Evolutionary conservation across 1,284 basidiomycete genomes (phyloP).

Genomic region (Cryptococcus sp.): DNA sequence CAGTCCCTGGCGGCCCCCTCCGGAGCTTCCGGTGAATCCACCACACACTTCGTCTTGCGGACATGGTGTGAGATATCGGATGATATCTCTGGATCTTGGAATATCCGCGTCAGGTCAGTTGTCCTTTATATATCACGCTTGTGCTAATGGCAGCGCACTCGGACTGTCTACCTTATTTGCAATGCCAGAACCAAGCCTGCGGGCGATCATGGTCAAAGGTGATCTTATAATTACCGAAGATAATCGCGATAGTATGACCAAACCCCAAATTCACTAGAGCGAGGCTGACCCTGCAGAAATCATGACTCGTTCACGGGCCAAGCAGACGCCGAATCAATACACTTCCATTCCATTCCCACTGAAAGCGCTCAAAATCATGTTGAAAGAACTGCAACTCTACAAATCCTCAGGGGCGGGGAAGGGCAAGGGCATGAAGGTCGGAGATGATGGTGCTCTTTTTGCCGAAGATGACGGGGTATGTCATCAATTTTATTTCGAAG

Average conservation of each 20-base stretch:
- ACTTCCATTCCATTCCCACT: slow-evolving; percentile 79
- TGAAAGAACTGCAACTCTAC: slow-evolving; percentile 67
- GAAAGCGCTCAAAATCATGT: slow-evolving; percentile 82
- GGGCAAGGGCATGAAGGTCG: slow-evolving; percentile 54
- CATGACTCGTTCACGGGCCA: slow-evolving; percentile 89
- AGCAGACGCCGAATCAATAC: slow-evolving; percentile 78
- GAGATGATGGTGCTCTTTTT: slow-evolving; percentile 51
- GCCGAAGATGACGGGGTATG: slow-evolving; percentile 63
- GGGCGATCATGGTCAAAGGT: slow-evolving; percentile 74
- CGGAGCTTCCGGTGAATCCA: slow-evolving; percentile 51
- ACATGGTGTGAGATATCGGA: slow-evolving; percentile 93
- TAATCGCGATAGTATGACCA: slow-evolving; percentile 67
- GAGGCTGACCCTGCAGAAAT: slow-evolving; percentile 59
- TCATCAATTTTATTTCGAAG: slow-evolving; percentile 1
- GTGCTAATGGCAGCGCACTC: slow-evolving; percentile 55
- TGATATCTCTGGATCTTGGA: slow-evolving; percentile 92
- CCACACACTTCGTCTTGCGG: slow-evolving; percentile 72
- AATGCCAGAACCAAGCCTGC: slow-evolving; percentile 62
- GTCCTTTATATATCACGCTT: background rate
- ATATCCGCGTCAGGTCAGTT: slow-evolving; percentile 63
- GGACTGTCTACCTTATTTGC: slow-evolving; percentile 74
- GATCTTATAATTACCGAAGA: slow-evolving; percentile 78
- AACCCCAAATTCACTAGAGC: background rate
- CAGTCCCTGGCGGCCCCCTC: slow-evolving; percentile 55
- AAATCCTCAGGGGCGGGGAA: slow-evolving; percentile 58